Evolutionary conservation across 371 early-diverging fungal genomes (phyloP), one percentile per base, ranked within the genome.

Genomic region (Rhizopus microsporus): DNA sequence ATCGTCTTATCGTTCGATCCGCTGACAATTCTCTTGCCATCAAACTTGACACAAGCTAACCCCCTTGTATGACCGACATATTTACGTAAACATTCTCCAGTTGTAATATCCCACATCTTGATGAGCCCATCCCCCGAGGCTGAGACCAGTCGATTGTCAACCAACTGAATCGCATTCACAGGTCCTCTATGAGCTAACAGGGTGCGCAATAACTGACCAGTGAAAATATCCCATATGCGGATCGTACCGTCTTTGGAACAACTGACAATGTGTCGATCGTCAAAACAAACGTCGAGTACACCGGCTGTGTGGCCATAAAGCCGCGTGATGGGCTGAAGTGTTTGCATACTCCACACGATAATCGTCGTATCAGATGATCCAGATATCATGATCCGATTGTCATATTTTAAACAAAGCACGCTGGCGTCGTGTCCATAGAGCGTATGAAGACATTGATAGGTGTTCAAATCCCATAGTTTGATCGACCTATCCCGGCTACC

Each of bases 1-100:
- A 99, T 93, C 9, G 95, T 90, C 64, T 87, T 85, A 72, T 99
- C 99, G 72, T 96, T 91, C 12, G 95, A 95, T 7, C 98, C 99
- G 12, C 94, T 93, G 0, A 96, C 93, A 42, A 97, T 91, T 8
- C 82, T 75, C 51, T 86, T 81, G 15, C 96, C 95, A 67, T 94
- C 93, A 68, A 86, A 98, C 59, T 95, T 96, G 34, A 96, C 92
- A 67, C 95, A 96, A 0, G 98, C 94, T 10, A 99, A 71, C 0
- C 98, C 98, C 12, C 95, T 84, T 7, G 80, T 72, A 62, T 92
- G 93, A 13, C 93, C 93, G 5, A 61, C 63, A 66, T 85, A 89
- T 55, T 84, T 84, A 7, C 84, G 83, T 8, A 90, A 54, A 42
- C 84, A 84, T 44, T 72, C 73, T 16, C 91, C 91, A 0, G 91